phyloP scores from a whole-genome alignment of 2,329 filamentous ascomycete genomes.

The Emericellopsis cladophorae region DNA sequence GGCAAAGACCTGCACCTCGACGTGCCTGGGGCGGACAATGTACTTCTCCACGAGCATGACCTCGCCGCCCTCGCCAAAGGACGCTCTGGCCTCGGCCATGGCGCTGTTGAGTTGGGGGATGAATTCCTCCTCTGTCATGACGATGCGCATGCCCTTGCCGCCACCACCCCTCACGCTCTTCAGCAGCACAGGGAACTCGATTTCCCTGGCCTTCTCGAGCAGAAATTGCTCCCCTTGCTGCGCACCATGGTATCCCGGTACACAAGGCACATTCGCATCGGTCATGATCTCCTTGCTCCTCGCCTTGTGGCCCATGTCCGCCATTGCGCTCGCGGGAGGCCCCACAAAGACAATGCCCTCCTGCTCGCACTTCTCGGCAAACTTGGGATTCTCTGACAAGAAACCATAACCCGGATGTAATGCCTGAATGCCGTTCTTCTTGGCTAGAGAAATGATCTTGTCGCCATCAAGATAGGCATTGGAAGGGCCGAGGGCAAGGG shows the following conservation, averaged over 20 bases:
- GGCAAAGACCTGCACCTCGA: conserved; percentile 85
- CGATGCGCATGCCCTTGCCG: conserved; percentile 76
- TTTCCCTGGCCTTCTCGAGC: conserved; percentile 56
- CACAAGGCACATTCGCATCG: conserved; percentile 85
- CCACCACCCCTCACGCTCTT: conserved; percentile 76
- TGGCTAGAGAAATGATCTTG: conserved; percentile 79
- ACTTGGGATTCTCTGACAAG: conserved; percentile 83
- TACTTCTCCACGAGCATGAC: conserved; percentile 80
- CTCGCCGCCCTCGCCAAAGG: conserved; percentile 69
- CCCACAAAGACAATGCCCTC: conserved; percentile 92
- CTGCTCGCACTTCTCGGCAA: conserved; percentile 77
- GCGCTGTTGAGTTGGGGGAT: conserved; percentile 57
- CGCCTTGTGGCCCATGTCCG: conserved; percentile 90
- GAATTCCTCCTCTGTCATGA: conserved; percentile 56
- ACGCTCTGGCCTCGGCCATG: conserved; percentile 60
- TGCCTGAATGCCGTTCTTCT: conserved; percentile 74
- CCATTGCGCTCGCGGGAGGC: conserved; percentile 67
- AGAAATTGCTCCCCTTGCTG: conserved; percentile 59
- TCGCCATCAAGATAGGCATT: conserved; percentile 89
- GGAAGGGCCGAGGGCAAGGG: conserved; percentile 67
- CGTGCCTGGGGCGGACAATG: conserved; percentile 66
- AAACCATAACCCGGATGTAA: conserved; percentile 97
- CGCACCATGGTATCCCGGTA: conserved; percentile 84
- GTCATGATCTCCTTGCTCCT: conserved; percentile 95
- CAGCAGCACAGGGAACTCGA: conserved; percentile 57